Percentiles rank a stretch among this genome's conserved stretches.
These are phyloP conservation scores for Mycena capillaripes DNA, from an alignment of 768 basidiomycete species.

Conservation along the genomic window DNA sequence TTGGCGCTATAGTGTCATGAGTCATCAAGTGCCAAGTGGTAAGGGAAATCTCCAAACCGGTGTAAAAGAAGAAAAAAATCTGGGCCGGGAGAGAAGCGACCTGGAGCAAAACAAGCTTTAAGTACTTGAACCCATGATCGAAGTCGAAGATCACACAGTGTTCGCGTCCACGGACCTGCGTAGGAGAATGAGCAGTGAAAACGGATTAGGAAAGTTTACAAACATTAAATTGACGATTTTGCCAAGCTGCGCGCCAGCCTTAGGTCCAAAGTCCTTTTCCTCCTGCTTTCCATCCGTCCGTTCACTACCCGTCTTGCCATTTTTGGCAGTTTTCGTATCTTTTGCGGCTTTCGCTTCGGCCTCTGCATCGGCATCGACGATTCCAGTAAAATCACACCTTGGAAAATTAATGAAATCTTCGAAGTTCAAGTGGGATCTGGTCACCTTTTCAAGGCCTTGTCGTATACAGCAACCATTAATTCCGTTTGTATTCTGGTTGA, in stretches of 20 bases:
- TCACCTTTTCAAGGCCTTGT: too few relatives aligned
- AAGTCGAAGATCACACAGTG: constrained; percentile 50
- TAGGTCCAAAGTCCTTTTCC: constrained; percentile 58
- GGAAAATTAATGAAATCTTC: background rate
- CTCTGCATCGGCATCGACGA: constrained; percentile 60
- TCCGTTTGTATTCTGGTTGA: constrained; percentile 78
- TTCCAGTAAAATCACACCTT: constrained; percentile 76
- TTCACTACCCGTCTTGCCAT: constrained; percentile 44
- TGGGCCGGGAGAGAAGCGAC: background rate
- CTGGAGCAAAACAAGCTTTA: background rate
- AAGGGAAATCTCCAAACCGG: background rate
- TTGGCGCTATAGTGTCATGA: background rate
- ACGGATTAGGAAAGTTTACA: background rate
- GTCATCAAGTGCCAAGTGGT: too few relatives aligned
- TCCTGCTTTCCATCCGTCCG: constrained; percentile 11
- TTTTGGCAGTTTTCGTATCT: constrained; percentile 53
- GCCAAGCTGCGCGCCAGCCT: constrained; percentile 85
- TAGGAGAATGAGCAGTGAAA: background rate
- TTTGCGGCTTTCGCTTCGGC: constrained; percentile 51
- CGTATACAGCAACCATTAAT: constrained; percentile 76
- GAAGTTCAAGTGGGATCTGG: background rate
- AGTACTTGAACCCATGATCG: background rate
- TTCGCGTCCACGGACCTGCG: constrained; percentile 76
- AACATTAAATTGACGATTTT: constrained; percentile 89
- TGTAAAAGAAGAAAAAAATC: background rate